Conservation (phyloP, 371 early-diverging fungal genomes). For the Syncephalastrum monosporum region DNA sequence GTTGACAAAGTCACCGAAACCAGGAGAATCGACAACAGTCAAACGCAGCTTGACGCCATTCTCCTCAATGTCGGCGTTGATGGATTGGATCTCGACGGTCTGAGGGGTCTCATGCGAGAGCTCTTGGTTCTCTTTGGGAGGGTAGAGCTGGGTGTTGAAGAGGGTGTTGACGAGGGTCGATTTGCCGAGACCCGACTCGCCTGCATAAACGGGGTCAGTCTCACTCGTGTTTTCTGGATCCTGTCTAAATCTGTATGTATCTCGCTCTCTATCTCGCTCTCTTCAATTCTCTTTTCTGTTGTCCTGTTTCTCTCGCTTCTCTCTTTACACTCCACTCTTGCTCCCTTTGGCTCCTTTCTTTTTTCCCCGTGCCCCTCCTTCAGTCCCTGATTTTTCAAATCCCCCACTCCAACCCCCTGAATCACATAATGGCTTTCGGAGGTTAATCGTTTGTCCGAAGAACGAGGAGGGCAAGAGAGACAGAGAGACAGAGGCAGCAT, state of each 20-base stretch:
- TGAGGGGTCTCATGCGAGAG: slow-evolving; percentile 84
- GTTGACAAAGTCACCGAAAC: slow-evolving; percentile 95
- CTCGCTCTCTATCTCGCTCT: no score
- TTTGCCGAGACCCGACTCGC: slow-evolving; percentile 98
- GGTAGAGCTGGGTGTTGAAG: slow-evolving; percentile 93
- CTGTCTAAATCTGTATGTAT: slow-evolving; percentile 12
- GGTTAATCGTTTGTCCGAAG: slow-evolving; percentile 2
- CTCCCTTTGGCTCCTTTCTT: slow-evolving; percentile 2
- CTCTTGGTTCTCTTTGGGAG: slow-evolving; percentile 78
- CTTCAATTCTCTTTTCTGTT: not conserved
- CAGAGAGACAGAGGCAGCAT: no score
- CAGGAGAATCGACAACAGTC: slow-evolving; percentile 94
- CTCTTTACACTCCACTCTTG: no score
- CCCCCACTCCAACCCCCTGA: not conserved
- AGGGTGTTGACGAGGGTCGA: slow-evolving; percentile 99
- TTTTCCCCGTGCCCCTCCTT: not conserved
- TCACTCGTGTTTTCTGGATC: no score
- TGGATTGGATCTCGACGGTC: slow-evolving; percentile 92
- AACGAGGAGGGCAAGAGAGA: not conserved
- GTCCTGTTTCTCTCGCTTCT: not conserved
- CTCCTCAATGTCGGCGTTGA: slow-evolving; percentile 87
- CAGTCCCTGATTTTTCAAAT: slow-evolving; percentile 3
- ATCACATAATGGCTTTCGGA: not conserved
- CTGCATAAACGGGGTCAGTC: slow-evolving; percentile 32
- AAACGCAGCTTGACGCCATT: slow-evolving; percentile 91